Percentiles rank a stretch among this genome's conserved stretches.
Evolutionary conservation across 2,329 filamentous ascomycete genomes (phyloP).

Genomic region (Ophiostoma australiae): DNA sequence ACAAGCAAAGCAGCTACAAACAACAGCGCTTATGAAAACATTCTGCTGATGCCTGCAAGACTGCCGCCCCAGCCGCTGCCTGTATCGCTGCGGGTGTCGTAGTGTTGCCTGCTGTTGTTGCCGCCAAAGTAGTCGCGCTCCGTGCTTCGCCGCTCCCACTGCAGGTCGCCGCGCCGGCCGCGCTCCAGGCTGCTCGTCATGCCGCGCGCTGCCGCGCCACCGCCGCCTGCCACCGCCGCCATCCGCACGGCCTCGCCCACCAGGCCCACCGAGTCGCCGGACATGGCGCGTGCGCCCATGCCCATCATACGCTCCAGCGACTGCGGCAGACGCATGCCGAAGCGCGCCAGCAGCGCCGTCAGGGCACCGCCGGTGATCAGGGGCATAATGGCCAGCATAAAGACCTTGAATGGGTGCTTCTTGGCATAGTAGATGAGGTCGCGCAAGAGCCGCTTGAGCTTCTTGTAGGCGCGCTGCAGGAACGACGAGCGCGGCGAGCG

Average conservation of each 20-base stretch:
- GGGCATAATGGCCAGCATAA: slow-evolving; percentile 81
- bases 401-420: slow-evolving; percentile 78
- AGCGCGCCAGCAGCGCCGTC: slow-evolving; percentile 68
- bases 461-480: slow-evolving; percentile 65
- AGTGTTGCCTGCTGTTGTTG: neutral
- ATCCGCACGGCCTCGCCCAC: slow-evolving; percentile 53
- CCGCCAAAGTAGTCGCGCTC: slow-evolving; percentile 39
- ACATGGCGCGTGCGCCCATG: slow-evolving; percentile 46
- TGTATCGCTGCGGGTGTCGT: slow-evolving; percentile 24
- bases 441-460: slow-evolving; percentile 72
- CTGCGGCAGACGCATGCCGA: slow-evolving; percentile 72
- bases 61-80: slow-evolving; percentile 33
- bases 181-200: slow-evolving; percentile 34
- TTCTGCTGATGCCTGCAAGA: slow-evolving; percentile 21
- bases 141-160: slow-evolving; percentile 39
- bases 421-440: slow-evolving; percentile 78
- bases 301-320: slow-evolving; percentile 56
- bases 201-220: slow-evolving; percentile 26
- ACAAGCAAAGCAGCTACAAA: neutral
- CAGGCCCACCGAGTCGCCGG: slow-evolving; percentile 46
- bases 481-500: slow-evolving; percentile 78
- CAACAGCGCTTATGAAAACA: slow-evolving; percentile 22
- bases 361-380: slow-evolving; percentile 79
- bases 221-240: slow-evolving; percentile 38
- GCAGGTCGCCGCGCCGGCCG: slow-evolving; percentile 33